Percentiles rank a stretch among this genome's conserved stretches.
These are phyloP conservation scores for Mycena polygramma DNA, from an alignment of 768 basidiomycete genomes.

Conservation along the genomic window DNA sequence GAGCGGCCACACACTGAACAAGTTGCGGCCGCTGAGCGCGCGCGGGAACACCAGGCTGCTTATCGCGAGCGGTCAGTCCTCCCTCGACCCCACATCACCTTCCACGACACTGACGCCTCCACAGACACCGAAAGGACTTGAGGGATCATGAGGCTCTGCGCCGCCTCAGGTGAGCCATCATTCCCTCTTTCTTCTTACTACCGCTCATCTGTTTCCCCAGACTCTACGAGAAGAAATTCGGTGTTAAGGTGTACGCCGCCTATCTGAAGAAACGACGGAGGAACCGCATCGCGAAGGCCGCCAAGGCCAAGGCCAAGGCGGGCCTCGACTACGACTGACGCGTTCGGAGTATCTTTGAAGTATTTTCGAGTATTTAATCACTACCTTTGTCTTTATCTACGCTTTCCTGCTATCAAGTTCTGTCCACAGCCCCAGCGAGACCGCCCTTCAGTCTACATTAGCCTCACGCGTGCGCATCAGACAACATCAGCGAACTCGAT, in stretches of 20 bases:
- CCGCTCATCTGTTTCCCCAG: neutral
- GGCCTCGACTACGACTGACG: too few relatives aligned
- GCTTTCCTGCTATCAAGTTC: too few relatives aligned
- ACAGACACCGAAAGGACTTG: neutral
- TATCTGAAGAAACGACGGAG: neutral
- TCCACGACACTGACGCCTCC: too few relatives aligned
- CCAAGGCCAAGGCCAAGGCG: neutral
- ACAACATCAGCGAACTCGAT: too few relatives aligned
- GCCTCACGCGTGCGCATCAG: too few relatives aligned
- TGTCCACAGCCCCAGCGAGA: too few relatives aligned
- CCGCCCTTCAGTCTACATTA: too few relatives aligned
- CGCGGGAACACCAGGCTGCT: neutral
- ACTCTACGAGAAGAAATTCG: neutral
- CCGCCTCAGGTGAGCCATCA: neutral
- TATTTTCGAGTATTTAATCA: too few relatives aligned
- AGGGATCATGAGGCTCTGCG: conserved; percentile 6
- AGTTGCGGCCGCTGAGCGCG: neutral
- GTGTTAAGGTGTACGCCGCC: neutral
- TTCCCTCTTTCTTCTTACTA: neutral
- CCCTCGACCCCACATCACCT: too few relatives aligned
- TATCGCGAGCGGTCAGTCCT: conserved; percentile 6
- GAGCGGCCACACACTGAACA: neutral
- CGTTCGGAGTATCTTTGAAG: too few relatives aligned
- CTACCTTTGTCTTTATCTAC: too few relatives aligned
- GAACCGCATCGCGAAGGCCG: too few relatives aligned